phyloP scores from a whole-genome alignment of 768 basidiomycete species.

The Trametes maxima region DNA sequence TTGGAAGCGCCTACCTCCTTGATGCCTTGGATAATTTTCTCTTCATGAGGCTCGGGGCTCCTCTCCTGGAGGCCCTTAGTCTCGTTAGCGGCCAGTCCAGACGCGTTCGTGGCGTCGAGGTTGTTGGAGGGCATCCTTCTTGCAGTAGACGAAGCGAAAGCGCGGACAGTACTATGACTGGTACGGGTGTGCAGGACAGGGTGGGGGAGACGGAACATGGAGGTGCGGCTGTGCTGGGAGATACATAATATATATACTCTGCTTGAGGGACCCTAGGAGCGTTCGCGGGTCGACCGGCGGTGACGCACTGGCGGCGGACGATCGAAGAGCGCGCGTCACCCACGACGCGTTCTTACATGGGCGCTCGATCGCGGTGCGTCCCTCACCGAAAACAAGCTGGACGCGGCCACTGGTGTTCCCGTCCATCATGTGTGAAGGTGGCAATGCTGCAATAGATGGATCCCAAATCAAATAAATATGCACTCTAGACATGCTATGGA shows the following conservation, averaged over 20 bases:
- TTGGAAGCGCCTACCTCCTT: constrained; percentile 37
- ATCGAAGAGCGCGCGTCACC: constrained; percentile 18
- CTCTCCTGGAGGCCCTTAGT: constrained; percentile 43
- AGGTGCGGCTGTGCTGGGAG: neutral
- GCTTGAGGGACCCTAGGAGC: too few relatives aligned
- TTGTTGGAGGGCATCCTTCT: constrained; percentile 29
- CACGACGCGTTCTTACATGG: constrained; percentile 1
- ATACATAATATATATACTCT: constrained; percentile 1
- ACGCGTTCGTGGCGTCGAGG: constrained; percentile 36
- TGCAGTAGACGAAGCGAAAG: neutral
- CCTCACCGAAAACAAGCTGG: neutral
- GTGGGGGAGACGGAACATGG: constrained; percentile 9
- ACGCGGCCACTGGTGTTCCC: too few relatives aligned
- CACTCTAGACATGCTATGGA: neutral
- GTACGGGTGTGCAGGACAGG: neutral
- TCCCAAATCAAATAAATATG: neutral
- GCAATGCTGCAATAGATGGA: too few relatives aligned
- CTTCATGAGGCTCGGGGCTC: constrained; percentile 37
- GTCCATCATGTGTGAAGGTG: too few relatives aligned
- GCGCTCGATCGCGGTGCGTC: constrained; percentile 12
- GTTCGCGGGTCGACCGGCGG: neutral
- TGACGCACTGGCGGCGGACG: constrained; percentile 11
- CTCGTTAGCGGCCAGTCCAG: constrained; percentile 43
- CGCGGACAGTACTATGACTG: neutral
- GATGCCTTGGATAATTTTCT: constrained; percentile 42